These are phyloP conservation scores for Colletotrichum tropicicola DNA, from an alignment of 2,329 filamentous ascomycete species.

Conservation along the genomic window DNA sequence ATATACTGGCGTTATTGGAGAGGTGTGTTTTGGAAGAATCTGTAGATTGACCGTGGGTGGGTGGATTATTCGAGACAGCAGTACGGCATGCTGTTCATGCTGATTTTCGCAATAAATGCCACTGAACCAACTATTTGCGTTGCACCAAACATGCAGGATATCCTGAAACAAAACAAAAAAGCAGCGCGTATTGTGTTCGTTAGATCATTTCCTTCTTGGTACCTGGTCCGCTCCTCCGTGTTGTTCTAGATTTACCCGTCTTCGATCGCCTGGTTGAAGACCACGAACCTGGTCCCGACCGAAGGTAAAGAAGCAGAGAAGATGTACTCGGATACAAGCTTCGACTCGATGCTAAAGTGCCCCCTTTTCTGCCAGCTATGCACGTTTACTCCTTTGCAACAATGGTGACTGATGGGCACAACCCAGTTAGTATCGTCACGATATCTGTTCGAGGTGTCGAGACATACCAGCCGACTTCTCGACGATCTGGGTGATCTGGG, in stretches of 20 bases:
- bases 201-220: neutral
- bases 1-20: too few species aligned
- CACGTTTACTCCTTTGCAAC: slow-evolving; percentile 5
- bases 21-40: too few species aligned
- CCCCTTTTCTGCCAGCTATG: neutral
- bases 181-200: too few species aligned
- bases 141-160: too few species aligned
- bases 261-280: neutral
- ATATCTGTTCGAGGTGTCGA: too few species aligned
- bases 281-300: neutral
- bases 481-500: slow-evolving; percentile 40
- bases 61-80: too few species aligned
- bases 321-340: neutral
- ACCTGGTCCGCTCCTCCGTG: neutral
- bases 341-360: too few species aligned
- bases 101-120: too few species aligned
- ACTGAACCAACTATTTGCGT: too few species aligned
- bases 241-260: neutral
- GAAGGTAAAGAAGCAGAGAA: neutral
- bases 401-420: neutral
- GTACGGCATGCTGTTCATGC: too few species aligned
- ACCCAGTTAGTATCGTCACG: neutral
- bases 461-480: slow-evolving; percentile 29
- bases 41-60: too few species aligned
- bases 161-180: too few species aligned